These are phyloP conservation scores for Hymenoscyphus fructigenus DNA, from an alignment of 2,329 filamentous ascomycete species.

Conservation along the genomic window DNA sequence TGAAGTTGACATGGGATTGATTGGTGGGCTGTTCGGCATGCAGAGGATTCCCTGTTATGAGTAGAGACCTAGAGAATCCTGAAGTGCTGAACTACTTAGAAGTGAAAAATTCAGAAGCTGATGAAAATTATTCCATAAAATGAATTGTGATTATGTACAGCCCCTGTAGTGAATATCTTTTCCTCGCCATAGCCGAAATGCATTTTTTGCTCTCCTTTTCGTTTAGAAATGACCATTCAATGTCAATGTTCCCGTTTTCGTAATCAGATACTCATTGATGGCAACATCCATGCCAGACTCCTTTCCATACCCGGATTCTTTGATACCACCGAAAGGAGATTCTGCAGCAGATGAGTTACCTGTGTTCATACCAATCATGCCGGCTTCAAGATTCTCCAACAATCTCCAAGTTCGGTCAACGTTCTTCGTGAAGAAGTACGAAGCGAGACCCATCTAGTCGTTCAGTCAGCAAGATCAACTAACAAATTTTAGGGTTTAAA, in stretches of 20 bases:
- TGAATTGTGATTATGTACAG: neutral
- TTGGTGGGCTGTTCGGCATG: neutral
- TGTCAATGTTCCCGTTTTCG: slow-evolving; percentile 61
- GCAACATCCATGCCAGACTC: slow-evolving; percentile 67
- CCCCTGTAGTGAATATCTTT: neutral
- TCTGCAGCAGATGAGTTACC: slow-evolving; percentile 64
- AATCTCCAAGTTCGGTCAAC: slow-evolving; percentile 64
- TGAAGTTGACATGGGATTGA: neutral
- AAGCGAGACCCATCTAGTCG: slow-evolving; percentile 58
- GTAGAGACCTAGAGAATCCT: no score
- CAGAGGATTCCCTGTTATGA: neutral
- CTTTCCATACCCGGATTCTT: slow-evolving; percentile 67
- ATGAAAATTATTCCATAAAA: neutral
- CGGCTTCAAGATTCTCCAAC: slow-evolving; percentile 66
- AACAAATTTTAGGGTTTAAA: no score
- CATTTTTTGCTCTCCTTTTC: neutral
- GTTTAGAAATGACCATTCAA: slow-evolving; percentile 41
- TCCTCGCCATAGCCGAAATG: neutral
- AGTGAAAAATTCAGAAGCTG: neutral
- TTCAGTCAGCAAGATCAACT: neutral
- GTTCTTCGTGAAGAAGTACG: slow-evolving; percentile 68
- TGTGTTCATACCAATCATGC: slow-evolving; percentile 68
- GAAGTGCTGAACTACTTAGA: no score
- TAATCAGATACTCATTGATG: slow-evolving; percentile 60
- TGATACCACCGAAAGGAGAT: slow-evolving; percentile 66